These are phyloP conservation scores for Aspergillus oerlinghausenensis DNA, from an alignment of 2,329 filamentous ascomycete species.

Conservation along the genomic window DNA sequence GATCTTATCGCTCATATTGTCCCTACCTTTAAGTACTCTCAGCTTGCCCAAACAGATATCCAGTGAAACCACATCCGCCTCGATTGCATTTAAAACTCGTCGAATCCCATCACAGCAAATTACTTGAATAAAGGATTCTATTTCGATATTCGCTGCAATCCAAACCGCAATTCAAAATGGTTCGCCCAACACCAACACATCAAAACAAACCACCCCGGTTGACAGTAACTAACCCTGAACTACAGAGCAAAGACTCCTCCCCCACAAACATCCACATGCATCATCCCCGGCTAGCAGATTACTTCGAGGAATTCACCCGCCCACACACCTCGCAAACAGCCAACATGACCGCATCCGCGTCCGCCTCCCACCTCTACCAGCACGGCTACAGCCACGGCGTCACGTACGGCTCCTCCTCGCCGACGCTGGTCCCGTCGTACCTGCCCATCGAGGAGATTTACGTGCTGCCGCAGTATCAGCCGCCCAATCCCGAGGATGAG, in stretches of 20 bases:
- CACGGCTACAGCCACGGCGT: slow-evolving; percentile 17
- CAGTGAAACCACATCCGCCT: not conserved
- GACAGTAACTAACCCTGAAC: not conserved
- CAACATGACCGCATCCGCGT: slow-evolving; percentile 7
- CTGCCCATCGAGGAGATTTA: slow-evolving; percentile 58
- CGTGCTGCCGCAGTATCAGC: slow-evolving; percentile 57
- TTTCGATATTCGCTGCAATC: not conserved
- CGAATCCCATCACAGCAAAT: not conserved
- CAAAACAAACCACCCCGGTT: slow-evolving; percentile 1
- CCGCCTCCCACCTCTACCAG: slow-evolving; percentile 12
- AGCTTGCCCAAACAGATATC: not conserved
- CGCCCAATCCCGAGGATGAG: slow-evolving; percentile 62
- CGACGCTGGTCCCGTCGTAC: slow-evolving; percentile 37
- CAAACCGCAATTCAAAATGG: slow-evolving; percentile 20
- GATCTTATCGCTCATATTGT: not conserved
- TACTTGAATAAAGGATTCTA: no score
- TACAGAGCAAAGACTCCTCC: slow-evolving; percentile 48
- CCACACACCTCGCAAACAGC: slow-evolving; percentile 35
- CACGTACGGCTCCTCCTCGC: slow-evolving; percentile 28
- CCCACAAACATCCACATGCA: slow-evolving; percentile 46
- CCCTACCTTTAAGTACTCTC: not conserved
- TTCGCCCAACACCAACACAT: slow-evolving; percentile 1
- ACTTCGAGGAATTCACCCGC: slow-evolving; percentile 48
- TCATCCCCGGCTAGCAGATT: slow-evolving; percentile 45
- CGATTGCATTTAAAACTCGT: not conserved